Conservation (phyloP, 345 rosid species). For the Eucalyptus paniculata region DNA sequence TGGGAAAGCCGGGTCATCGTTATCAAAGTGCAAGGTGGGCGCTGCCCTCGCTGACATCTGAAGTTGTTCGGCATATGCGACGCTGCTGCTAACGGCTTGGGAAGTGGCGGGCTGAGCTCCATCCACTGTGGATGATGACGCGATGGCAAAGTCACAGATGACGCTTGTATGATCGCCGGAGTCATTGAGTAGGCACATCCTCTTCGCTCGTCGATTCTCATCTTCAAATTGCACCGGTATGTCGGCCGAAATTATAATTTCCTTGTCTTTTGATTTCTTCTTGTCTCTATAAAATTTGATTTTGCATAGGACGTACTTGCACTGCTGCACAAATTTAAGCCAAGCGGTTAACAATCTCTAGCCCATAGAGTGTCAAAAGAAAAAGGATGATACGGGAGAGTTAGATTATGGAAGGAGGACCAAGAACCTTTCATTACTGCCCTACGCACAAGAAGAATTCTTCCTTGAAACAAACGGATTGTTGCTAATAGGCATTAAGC, state of each 20-base stretch:
- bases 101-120: not conserved
- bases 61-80: not conserved
- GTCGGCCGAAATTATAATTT: too few species aligned
- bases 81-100: not conserved
- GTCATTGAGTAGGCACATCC: too few species aligned
- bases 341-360: too few species aligned
- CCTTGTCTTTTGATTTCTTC: too few species aligned
- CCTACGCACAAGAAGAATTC: not conserved
- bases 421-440: not conserved
- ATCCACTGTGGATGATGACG: not conserved
- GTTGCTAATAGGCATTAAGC: not conserved
- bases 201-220: too few species aligned
- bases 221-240: too few species aligned
- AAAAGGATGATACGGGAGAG: fast-evolving
- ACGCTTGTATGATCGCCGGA: too few species aligned
- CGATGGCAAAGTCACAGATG: too few species aligned
- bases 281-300: too few species aligned
- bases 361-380: too few species aligned
- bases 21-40: not conserved
- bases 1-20: not conserved
- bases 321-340: not conserved
- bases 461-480: not conserved
- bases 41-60: not conserved
- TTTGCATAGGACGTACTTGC: too few species aligned
- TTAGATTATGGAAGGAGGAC: not conserved